These are phyloP conservation scores for Geotrichum cucujoidarum DNA, from an alignment of 1,139 yeast species.

Conservation along the genomic window DNA sequence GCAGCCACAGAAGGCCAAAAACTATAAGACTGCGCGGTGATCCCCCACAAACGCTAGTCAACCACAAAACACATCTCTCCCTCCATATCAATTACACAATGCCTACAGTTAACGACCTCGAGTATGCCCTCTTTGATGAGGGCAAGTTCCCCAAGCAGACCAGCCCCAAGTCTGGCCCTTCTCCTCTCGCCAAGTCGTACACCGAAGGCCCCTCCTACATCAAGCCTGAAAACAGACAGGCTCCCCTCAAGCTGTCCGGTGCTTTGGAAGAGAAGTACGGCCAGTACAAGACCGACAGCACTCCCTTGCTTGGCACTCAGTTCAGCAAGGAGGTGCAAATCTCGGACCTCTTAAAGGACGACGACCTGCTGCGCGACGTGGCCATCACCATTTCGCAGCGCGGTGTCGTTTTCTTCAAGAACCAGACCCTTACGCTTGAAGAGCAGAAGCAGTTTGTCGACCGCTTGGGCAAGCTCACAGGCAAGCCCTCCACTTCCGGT, in stretches of 20 bases:
- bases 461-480: constrained; percentile 59
- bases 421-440: constrained; percentile 55
- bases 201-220: constrained; percentile 24
- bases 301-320: constrained; percentile 34
- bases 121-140: constrained; percentile 13
- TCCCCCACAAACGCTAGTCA: no score
- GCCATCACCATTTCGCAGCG: constrained; percentile 60
- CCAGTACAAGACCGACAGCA: constrained; percentile 27
- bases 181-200: constrained; percentile 28
- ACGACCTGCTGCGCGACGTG: constrained; percentile 45
- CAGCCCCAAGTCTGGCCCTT: constrained; percentile 24
- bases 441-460: constrained; percentile 50
- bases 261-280: constrained; percentile 27
- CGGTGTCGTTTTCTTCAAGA: constrained; percentile 63
- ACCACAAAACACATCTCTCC: no score
- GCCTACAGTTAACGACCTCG: constrained; percentile 7
- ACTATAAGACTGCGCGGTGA: no score
- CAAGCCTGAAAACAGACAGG: constrained; percentile 20
- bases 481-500: constrained; percentile 63
- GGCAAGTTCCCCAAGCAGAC: constrained; percentile 12
- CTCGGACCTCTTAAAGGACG: constrained; percentile 47
- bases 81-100: no score
- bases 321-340: constrained; percentile 36
- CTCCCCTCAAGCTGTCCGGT: constrained; percentile 24
- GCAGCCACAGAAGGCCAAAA: no score